Base-by-base conservation (phyloP, 176 grass and related monocot species). In the Pharus latifolius region DNA sequence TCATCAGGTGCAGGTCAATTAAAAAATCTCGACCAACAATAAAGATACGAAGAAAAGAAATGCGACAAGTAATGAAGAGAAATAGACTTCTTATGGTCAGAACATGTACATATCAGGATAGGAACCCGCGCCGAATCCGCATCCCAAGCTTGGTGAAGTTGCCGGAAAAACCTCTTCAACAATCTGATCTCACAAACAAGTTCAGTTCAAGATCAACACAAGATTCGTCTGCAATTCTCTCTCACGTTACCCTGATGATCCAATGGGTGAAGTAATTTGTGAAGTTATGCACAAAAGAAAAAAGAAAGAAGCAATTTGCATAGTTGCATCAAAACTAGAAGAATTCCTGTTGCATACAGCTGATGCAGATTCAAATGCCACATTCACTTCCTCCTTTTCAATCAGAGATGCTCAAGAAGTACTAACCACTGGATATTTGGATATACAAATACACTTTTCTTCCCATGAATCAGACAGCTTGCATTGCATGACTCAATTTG, bases 391-490 rank as follows among this genome's bases (percentile, higher is more conserved):
- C 25, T 55, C 26, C 13, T 9, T 24, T 63, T 56, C 27, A 38
- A 77, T 77, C 61, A 56, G 37, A 76, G 37, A 76, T 33, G 74
- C 8, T 35, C 43, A 32, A 69, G 42, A 62, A 70, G n/a, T n/a
- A 17, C 76, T 49, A 70, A 67, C 27, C 63, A 50, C 55, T 42
- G 40, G 63, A n/a, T n/a, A n/a, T n/a, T n/a, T n/a, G n/a, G 8
- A 56, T 48, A 79, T 80, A 31, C 17, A 3, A n/a, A 29, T 70
- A 23, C 38, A 55, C 49, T 70, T 61, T 70, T 80, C 40, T 75
- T 75, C 70, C 70, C 56, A 70, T 75, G 48, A 70, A 76, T 38
- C 70, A 49, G 77, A 80, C 83, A 80, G 63, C 23, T 80, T 25
- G 24, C 70, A 50, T 56, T 1, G 77, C 64, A 44, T 31, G 70